A percentile compares a stretch with the other conserved stretches of the same genome.
Conservation (phyloP, 371 early-diverging fungal species). For the Cokeromyces recurvatus region DNA sequence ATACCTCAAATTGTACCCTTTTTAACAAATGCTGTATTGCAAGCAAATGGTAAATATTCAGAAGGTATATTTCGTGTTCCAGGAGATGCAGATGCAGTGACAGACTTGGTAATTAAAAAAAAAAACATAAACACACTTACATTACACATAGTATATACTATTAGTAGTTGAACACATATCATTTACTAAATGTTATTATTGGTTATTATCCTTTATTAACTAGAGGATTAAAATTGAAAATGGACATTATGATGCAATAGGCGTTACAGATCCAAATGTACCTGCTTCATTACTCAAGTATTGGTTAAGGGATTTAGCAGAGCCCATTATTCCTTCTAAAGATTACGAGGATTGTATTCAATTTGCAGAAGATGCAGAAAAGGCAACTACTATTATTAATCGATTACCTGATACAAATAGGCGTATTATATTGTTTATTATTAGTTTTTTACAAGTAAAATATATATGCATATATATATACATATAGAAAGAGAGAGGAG, state of each 20-base stretch:
- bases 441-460: constrained; percentile 74
- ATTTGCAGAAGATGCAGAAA: constrained; percentile 46
- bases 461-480: too few relatives aligned
- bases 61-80: constrained; percentile 98
- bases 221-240: constrained; percentile 80
- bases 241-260: constrained; percentile 64
- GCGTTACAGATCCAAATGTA: constrained; percentile 84
- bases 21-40: constrained; percentile 69
- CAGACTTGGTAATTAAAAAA: constrained; percentile 73
- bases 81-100: constrained; percentile 87
- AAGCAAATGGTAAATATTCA: constrained; percentile 71
- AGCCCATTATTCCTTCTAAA: constrained; percentile 86
- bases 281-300: constrained; percentile 89
- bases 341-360: constrained; percentile 71
- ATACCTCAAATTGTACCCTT: constrained; percentile 86
- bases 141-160: too few relatives aligned
- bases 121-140: constrained; percentile 7
- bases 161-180: too few relatives aligned
- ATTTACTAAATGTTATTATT: constrained; percentile 2
- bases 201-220: background rate
- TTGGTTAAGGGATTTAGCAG: constrained; percentile 91
- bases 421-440: constrained; percentile 73
- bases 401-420: constrained; percentile 71
- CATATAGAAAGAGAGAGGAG: too few relatives aligned
- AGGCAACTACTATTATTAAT: constrained; percentile 60